A percentile compares a stretch with the other conserved stretches of the same genome.
These are phyloP conservation scores for Annulohypoxylon nitens DNA, from an alignment of 495 filamentous ascomycete species.

Conservation along the genomic window DNA sequence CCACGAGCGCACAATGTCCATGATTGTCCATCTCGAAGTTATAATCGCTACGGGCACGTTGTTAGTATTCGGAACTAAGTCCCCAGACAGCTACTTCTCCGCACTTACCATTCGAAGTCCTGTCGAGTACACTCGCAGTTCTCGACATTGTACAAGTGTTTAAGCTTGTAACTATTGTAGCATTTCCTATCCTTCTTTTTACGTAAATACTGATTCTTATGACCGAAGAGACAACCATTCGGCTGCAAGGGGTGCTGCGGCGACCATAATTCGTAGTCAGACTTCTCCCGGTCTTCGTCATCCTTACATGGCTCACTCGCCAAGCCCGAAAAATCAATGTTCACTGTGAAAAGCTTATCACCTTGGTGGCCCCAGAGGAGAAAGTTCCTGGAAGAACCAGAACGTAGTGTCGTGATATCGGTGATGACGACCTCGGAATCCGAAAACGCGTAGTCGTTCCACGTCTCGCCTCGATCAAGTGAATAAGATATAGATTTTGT, in stretches of 20 bases:
- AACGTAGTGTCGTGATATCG: conserved; percentile 88
- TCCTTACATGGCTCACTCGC: conserved; percentile 75
- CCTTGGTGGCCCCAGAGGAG: conserved; percentile 83
- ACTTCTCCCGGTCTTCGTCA: conserved; percentile 71
- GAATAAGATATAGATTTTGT: conserved; percentile 82
- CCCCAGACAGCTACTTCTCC: neutral
- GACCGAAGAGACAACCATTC: conserved; percentile 90
- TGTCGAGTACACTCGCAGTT: conserved; percentile 85
- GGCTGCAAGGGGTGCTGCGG: conserved; percentile 82
- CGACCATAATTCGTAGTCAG: conserved; percentile 85
- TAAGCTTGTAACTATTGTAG: conserved; percentile 79
- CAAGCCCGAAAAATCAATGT: conserved; percentile 88
- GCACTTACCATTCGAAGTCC: conserved; percentile 93
- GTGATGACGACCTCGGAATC: conserved; percentile 74
- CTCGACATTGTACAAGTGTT: conserved; percentile 71
- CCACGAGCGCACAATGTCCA: conserved; percentile 79
- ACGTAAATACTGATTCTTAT: conserved; percentile 88
- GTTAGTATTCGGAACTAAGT: conserved; percentile 21
- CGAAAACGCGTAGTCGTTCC: conserved; percentile 80
- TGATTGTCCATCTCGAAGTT: conserved; percentile 86
- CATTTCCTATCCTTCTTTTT: conserved; percentile 81
- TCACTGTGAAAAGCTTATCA: conserved; percentile 72
- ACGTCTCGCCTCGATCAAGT: conserved; percentile 80
- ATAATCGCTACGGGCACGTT: conserved; percentile 76
- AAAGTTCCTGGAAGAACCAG: conserved; percentile 89